Evolutionary conservation across 306 rosid genomes (phyloP).

Genomic region (Corylus heterophylla): DNA sequence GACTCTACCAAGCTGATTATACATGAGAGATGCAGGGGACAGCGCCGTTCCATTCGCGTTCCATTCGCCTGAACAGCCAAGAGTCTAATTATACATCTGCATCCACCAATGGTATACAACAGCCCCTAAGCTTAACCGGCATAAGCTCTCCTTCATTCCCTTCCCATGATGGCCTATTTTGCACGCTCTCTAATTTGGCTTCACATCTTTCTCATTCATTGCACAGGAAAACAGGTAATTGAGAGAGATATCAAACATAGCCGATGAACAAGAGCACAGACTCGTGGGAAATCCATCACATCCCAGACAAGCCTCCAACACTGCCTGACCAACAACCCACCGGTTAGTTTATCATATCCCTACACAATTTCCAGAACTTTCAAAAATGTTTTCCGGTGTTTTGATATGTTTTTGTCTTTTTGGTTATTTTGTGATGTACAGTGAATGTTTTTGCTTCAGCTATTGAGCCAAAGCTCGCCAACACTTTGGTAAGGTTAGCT

Average conservation of each 20-base stretch:
- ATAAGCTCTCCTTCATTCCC: too few species aligned
- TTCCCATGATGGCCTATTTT: too few species aligned
- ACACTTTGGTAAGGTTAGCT: slow-evolving; percentile 70
- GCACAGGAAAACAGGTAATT: not conserved
- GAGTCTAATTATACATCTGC: too few species aligned
- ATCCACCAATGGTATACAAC: too few species aligned
- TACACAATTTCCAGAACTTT: not conserved
- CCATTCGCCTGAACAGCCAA: too few species aligned
- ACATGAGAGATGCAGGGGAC: too few species aligned
- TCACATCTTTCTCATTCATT: too few species aligned
- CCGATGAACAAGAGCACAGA: slow-evolving; percentile 1
- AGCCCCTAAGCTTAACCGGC: too few species aligned
- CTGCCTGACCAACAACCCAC: slow-evolving; percentile 71
- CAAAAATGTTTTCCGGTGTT: not conserved
- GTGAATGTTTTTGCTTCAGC: slow-evolving; percentile 61
- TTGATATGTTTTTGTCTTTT: not conserved
- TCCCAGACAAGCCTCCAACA: slow-evolving; percentile 59
- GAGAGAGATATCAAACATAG: not conserved
- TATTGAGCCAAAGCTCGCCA: slow-evolving; percentile 68
- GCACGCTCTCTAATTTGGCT: too few species aligned
- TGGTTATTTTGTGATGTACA: slow-evolving; percentile 16
- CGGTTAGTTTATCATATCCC: slow-evolving; percentile 33
- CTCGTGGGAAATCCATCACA: slow-evolving; percentile 50
- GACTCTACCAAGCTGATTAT: too few species aligned
- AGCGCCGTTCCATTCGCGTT: too few species aligned